Base-by-base conservation (phyloP, 2,329 filamentous ascomycete species). In the Huntiella abstrusa region DNA sequence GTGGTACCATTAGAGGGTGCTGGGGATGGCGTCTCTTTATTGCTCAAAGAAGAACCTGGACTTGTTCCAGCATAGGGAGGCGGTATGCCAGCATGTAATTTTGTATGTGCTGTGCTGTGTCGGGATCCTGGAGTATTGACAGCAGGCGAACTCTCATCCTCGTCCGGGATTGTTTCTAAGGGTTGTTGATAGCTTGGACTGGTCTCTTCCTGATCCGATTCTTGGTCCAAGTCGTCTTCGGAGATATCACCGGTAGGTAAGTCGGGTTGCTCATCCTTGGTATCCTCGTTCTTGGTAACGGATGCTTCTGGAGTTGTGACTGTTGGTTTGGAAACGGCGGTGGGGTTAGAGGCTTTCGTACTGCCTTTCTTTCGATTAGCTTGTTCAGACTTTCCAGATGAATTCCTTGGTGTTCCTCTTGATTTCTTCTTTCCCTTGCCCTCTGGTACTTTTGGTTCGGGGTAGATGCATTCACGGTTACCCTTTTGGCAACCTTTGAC, bases 381-480 rank as follows among this genome's bases (percentile, higher is more conserved):
- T 28, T 28, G 22, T 10, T 28, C 22, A 28, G 22, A 28, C 22
- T 28, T 28, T 28, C 7, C 22, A 7, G 22, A 2, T 28, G 22
- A 3, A 10, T 28, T 28, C 22, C 22, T 28, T 28, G 22, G 6
- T 3, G 4, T 3, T 28, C 6, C 22, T 10, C 7, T 69, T 8
- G 33, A 43, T 11, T 47, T 41, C 28, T 47, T 41, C 8, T 33
- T 60, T 54, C 17, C 32, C 35, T 49, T 43, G 17, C 62, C 58
- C 52, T 68, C 71, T 35, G 64, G 55, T 7, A 63, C 59, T 41
- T 74, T 64, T 28, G 77, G 67, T 41, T 88, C 84, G 2, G 91
- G 88, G 59, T 95, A 98, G 49, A 82, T 70, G 59, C 91, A 98
- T 53, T 93, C 84, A 62, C 91, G 75, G 54, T 78, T 83, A 43